These are phyloP conservation scores for Golubevia pallescens DNA, from an alignment of 1,284 basidiomycete species.

Conservation along the genomic window DNA sequence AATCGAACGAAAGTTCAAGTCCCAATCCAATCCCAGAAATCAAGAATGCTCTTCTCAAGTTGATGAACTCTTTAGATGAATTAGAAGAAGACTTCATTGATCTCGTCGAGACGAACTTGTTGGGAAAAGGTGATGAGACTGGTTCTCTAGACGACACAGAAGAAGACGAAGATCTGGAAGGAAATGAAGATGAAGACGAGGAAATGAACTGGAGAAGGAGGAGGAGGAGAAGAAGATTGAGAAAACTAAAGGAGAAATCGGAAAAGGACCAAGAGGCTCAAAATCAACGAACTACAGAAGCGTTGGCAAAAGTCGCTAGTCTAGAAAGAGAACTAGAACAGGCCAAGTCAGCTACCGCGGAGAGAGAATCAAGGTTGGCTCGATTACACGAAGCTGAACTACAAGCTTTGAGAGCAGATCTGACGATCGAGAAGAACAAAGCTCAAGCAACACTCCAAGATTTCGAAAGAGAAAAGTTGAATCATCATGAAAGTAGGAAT, in stretches of 20 bases:
- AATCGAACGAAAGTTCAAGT: not conserved
- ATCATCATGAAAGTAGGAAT: not conserved
- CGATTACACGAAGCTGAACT: not conserved
- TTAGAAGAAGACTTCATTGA: conserved; percentile 41
- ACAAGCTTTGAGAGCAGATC: not conserved
- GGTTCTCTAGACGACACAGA: conserved; percentile 21
- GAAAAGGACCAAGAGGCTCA: not conserved
- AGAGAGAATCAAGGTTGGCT: not conserved
- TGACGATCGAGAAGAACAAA: not conserved
- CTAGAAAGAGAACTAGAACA: not conserved
- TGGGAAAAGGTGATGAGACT: conserved; percentile 25
- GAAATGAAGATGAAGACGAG: conserved; percentile 2
- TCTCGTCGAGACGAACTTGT: conserved; percentile 39
- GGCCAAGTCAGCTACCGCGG: not conserved
- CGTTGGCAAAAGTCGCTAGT: not conserved
- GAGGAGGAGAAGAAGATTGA: not conserved
- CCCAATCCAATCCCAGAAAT: conserved; percentile 34
- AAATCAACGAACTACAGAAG: not conserved
- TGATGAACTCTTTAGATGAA: conserved; percentile 33
- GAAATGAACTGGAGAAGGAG: not conserved
- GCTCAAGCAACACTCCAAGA: not conserved
- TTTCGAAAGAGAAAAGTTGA: not conserved
- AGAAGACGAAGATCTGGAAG: conserved; percentile 3
- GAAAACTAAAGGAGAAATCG: not conserved
- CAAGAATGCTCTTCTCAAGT: conserved; percentile 26